phyloP scores from a whole-genome alignment of 108 stramenopile genomes.

The Thalassiosira profunda region DNA sequence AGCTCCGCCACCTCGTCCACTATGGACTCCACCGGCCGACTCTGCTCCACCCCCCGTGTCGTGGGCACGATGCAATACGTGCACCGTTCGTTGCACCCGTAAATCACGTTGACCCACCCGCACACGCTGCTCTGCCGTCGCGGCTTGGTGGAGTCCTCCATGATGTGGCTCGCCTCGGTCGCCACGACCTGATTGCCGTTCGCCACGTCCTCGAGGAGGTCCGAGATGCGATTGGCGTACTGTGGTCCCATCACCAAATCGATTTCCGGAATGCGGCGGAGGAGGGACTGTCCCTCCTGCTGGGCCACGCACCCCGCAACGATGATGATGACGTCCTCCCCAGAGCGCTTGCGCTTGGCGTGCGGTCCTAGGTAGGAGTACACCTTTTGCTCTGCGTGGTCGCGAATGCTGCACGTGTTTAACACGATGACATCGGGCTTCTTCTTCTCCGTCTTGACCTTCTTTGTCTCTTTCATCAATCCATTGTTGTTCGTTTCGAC shows the following conservation, averaged over 20 bases:
- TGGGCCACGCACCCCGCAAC: slow-evolving; percentile 94
- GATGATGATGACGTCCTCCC: slow-evolving; percentile 84
- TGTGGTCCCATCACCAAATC: slow-evolving; percentile 94
- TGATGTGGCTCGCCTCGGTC: slow-evolving; percentile 94
- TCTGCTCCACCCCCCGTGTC: slow-evolving; percentile 96
- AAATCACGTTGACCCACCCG: slow-evolving; percentile 98
- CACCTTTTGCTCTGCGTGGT: slow-evolving; percentile 98
- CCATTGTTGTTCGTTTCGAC: slow-evolving; percentile 6
- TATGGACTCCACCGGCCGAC: slow-evolving; percentile 90
- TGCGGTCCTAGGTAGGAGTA: slow-evolving; percentile 73
- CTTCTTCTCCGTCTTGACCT: slow-evolving; percentile 26
- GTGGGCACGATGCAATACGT: slow-evolving; percentile 98
- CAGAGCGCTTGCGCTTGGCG: slow-evolving; percentile 62
- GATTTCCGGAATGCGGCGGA: slow-evolving; percentile 84
- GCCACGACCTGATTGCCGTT: slow-evolving; percentile 97
- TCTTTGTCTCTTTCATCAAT: slow-evolving; percentile 3
- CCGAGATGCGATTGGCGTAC: slow-evolving; percentile 96
- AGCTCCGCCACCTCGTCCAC: slow-evolving; percentile 89
- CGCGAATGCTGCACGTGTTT: slow-evolving; percentile 97
- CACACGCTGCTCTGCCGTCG: slow-evolving; percentile 76
- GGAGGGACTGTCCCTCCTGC: slow-evolving; percentile 85
- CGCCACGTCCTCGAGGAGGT: slow-evolving; percentile 93
- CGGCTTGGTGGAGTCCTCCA: slow-evolving; percentile 96
- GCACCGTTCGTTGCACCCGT: slow-evolving; percentile 98
- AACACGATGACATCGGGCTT: slow-evolving; percentile 91